Conservation (phyloP, 148 eudicot species). For the Chenopodium formosanum region DNA sequence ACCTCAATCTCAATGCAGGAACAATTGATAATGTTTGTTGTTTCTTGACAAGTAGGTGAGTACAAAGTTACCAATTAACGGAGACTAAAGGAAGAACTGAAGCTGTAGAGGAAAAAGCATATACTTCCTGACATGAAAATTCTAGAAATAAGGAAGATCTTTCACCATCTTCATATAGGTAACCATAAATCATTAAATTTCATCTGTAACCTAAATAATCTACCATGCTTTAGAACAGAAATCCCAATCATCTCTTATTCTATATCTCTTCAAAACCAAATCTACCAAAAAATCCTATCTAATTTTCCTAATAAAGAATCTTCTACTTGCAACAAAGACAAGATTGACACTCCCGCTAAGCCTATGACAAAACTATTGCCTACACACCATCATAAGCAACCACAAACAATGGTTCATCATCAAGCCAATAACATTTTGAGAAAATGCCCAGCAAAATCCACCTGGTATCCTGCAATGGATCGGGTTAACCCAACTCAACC, state of each 20-base stretch:
- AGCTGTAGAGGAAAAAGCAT: not conserved
- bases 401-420: not conserved
- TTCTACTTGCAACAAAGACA: not conserved
- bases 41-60: not conserved
- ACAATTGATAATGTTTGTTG: not conserved
- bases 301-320: not conserved
- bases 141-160: not conserved
- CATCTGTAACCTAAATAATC: not conserved
- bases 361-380: not conserved
- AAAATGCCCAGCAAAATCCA: not conserved
- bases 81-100: not conserved
- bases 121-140: not conserved
- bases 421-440: not conserved
- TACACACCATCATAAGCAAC: not conserved
- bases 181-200: not conserved
- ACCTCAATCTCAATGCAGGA: not conserved
- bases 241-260: not conserved
- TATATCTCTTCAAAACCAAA: not conserved
- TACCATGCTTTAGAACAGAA: not conserved
- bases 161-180: not conserved
- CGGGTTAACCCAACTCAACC: too few relatives aligned
- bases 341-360: not conserved
- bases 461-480: too few relatives aligned
- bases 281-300: not conserved
- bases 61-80: not conserved